These are phyloP conservation scores for Erodium moschatum DNA, from an alignment of 441 rosid species.

Conservation along the genomic window DNA sequence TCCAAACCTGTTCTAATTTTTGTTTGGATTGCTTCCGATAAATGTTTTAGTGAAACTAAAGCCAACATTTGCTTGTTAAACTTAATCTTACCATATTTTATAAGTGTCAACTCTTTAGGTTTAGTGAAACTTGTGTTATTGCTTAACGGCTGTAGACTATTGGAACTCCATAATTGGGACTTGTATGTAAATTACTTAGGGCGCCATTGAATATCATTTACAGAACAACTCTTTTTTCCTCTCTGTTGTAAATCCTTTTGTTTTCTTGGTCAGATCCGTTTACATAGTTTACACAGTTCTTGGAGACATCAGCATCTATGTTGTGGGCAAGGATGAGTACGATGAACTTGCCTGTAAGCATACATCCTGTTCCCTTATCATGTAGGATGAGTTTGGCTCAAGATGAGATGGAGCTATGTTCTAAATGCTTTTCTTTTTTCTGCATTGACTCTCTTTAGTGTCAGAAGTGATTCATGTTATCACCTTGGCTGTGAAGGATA, in stretches of 20 bases:
- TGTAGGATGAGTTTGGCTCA: neutral
- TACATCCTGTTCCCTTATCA: neutral
- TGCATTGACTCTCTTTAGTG: conserved; percentile 33
- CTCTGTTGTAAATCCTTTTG: neutral
- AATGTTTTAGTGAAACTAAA: neutral
- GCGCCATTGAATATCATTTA: too few species aligned
- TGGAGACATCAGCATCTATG: conserved; percentile 79
- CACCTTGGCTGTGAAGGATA: conserved; percentile 74
- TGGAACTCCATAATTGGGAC: too few species aligned
- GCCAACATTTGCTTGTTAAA: neutral
- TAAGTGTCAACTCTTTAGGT: too few species aligned
- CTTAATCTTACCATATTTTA: too few species aligned
- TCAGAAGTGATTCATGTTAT: conserved; percentile 78
- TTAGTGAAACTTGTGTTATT: too few species aligned
- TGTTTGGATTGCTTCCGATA: neutral
- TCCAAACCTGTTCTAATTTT: neutral
- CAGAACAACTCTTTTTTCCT: too few species aligned
- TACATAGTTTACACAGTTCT: conserved; percentile 86
- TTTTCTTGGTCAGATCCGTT: conserved; percentile 50
- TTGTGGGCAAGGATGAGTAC: conserved; percentile 87
- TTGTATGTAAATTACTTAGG: too few species aligned
- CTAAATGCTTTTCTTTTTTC: neutral
- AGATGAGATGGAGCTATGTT: too few species aligned
- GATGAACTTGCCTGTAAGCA: conserved; percentile 94
- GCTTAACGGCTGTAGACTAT: too few species aligned